Percentiles rank a stretch among this genome's conserved stretches.
These are phyloP conservation scores for Gastrolobium bilobum DNA, from an alignment of 306 rosid genomes.

Conservation along the genomic window DNA sequence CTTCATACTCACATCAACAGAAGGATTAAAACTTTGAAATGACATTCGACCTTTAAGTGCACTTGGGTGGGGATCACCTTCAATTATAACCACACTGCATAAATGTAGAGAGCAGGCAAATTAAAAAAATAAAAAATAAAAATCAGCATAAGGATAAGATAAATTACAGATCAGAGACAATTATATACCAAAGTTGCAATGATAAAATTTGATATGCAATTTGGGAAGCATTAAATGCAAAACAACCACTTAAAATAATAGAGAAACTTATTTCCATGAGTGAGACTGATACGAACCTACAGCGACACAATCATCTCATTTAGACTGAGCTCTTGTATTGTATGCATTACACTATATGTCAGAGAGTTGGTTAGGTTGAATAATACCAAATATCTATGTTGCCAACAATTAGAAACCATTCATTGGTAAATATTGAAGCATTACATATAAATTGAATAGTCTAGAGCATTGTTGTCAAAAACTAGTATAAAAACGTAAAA, in stretches of 20 bases:
- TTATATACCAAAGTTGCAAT: background rate
- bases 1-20: constrained; percentile 86
- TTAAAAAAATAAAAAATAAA: background rate
- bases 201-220: background rate
- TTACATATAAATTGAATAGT: no score
- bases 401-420: background rate
- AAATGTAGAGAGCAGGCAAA: constrained; percentile 24
- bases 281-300: background rate
- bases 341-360: background rate
- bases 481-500: no score
- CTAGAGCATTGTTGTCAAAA: no score
- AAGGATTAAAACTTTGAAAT: constrained; percentile 86
- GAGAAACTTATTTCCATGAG: background rate
- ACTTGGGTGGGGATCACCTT: constrained; percentile 95
- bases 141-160: constrained; percentile 11
- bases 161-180: constrained; percentile 26
- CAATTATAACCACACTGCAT: constrained; percentile 80
- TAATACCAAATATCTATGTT: background rate
- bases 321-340: background rate
- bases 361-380: background rate
- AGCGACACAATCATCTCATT: background rate
- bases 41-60: constrained; percentile 85
- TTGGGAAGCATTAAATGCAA: constrained; percentile 3
- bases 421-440: background rate
- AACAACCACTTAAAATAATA: constrained; percentile 6